These are phyloP conservation scores for Trichothecium roseum DNA, from an alignment of 2,329 filamentous ascomycete genomes.

Conservation along the genomic window DNA sequence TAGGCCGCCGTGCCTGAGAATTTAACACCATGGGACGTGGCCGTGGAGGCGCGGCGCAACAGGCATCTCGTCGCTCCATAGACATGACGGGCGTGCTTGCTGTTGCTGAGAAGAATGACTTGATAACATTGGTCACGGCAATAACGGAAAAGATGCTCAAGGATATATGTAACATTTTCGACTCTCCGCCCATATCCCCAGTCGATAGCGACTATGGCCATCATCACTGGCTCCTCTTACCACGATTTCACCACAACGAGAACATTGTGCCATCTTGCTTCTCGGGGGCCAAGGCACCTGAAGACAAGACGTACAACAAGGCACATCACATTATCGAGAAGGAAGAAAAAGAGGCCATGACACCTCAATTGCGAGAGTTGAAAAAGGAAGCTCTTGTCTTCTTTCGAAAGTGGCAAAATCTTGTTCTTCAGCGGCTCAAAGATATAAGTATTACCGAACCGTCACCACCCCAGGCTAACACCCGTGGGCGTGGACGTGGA, in stretches of 20 bases:
- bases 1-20: not conserved
- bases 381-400: constrained; percentile 59
- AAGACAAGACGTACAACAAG: constrained; percentile 13
- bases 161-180: constrained; percentile 41
- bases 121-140: constrained; percentile 37
- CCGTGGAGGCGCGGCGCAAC: constrained; percentile 18
- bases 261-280: constrained; percentile 3
- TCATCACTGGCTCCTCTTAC: constrained; percentile 23
- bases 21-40: constrained; percentile 17
- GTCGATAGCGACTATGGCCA: constrained; percentile 17
- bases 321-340: constrained; percentile 18
- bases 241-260: constrained; percentile 19
- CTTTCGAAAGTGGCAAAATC: constrained; percentile 73
- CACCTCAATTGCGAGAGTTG: constrained; percentile 47
- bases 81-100: constrained; percentile 41
- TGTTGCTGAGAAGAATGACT: constrained; percentile 37
- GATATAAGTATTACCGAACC: constrained; percentile 49
- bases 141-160: constrained; percentile 46
- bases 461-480: constrained; percentile 10
- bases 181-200: constrained; percentile 28
- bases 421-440: constrained; percentile 58
- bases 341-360: constrained; percentile 23
- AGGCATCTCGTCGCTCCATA: constrained; percentile 30
- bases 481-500: constrained; percentile 25
- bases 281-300: not conserved